phyloP scores from a whole-genome alignment of 1,139 yeast species.

The Pichia sp. region DNA sequence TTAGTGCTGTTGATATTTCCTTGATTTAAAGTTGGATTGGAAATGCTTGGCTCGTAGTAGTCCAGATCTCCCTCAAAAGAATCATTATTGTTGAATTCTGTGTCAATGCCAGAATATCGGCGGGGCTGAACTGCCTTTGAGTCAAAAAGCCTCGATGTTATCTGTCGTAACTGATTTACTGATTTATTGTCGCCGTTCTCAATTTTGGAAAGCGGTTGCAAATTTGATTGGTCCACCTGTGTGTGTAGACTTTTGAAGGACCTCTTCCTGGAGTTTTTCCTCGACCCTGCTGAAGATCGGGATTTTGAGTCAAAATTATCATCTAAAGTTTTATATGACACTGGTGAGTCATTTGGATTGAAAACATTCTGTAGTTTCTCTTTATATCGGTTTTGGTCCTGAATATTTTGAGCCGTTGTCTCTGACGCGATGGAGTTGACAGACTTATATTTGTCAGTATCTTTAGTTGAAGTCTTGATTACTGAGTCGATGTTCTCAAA shows the following conservation, averaged over 20 bases:
- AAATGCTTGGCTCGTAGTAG: slow-evolving; percentile 22
- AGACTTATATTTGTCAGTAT: slow-evolving; percentile 1
- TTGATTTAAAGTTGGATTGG: slow-evolving; percentile 4
- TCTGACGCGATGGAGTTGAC: not conserved
- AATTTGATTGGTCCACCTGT: not conserved
- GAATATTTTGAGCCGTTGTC: not conserved
- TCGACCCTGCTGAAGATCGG: slow-evolving; percentile 17
- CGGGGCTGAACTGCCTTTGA: slow-evolving; percentile 68
- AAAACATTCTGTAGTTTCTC: slow-evolving; percentile 14
- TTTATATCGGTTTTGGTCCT: slow-evolving; percentile 1
- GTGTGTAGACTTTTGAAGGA: slow-evolving; percentile 7
- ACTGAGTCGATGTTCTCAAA: slow-evolving; percentile 4
- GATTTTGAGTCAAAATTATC: slow-evolving; percentile 20
- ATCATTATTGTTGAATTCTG: slow-evolving; percentile 31
- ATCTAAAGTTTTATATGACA: slow-evolving; percentile 15
- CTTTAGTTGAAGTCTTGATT: not conserved
- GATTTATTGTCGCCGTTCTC: slow-evolving; percentile 18
- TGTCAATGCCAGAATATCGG: slow-evolving; percentile 62
- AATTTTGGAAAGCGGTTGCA: slow-evolving; percentile 4
- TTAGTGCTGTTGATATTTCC: slow-evolving; percentile 5
- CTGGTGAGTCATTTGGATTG: slow-evolving; percentile 6
- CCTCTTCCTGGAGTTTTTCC: slow-evolving; percentile 10
- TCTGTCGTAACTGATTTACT: slow-evolving; percentile 49
- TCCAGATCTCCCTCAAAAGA: slow-evolving; percentile 27
- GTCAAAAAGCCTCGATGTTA: slow-evolving; percentile 69